Percentiles rank a stretch among this genome's conserved stretches.
Conservation (phyloP, 2,329 filamentous ascomycete species). For the Pyrenochaeta sp. region DNA sequence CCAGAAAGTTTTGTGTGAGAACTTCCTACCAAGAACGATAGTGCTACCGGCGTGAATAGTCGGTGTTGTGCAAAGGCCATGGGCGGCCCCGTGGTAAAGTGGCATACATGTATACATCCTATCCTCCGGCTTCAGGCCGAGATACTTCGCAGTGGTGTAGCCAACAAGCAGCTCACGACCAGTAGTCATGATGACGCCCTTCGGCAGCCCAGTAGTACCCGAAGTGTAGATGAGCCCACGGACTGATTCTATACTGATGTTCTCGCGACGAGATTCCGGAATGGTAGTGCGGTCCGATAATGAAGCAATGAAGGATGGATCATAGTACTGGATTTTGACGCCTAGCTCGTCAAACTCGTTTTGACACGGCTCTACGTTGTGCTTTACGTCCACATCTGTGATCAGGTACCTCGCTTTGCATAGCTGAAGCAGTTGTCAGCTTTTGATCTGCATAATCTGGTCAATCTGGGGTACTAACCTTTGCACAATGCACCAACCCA, state of each 20-base stretch:
- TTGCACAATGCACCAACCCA: slow-evolving; percentile 46
- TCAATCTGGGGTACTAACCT: slow-evolving; percentile 48
- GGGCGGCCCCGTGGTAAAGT: slow-evolving; percentile 47
- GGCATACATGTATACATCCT: slow-evolving; percentile 51
- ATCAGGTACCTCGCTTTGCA: slow-evolving; percentile 58
- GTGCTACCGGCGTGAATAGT: slow-evolving; percentile 42
- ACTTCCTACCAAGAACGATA: slow-evolving; percentile 40
- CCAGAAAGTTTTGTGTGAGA: slow-evolving; percentile 50
- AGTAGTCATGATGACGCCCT: slow-evolving; percentile 39
- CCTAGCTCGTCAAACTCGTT: slow-evolving; percentile 29
- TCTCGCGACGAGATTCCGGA: slow-evolving; percentile 32
- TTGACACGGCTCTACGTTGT: slow-evolving; percentile 51
- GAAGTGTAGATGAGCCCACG: slow-evolving; percentile 47
- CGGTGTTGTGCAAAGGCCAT: slow-evolving; percentile 40
- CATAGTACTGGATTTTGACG: slow-evolving; percentile 42
- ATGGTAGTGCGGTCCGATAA: slow-evolving; percentile 31
- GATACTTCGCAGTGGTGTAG: slow-evolving; percentile 30
- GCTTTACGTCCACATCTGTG: slow-evolving; percentile 58
- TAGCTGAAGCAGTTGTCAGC: slow-evolving; percentile 60
- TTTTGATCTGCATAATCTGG: slow-evolving; percentile 9
- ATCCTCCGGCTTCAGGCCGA: slow-evolving; percentile 37
- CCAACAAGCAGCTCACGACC: slow-evolving; percentile 39
- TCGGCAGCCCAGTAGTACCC: slow-evolving; percentile 48
- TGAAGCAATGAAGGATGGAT: slow-evolving; percentile 32
- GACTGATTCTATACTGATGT: slow-evolving; percentile 34